These are phyloP conservation scores for Isabelozyma rhagii DNA, from an alignment of 805 yeast species.

Conservation along the genomic window DNA sequence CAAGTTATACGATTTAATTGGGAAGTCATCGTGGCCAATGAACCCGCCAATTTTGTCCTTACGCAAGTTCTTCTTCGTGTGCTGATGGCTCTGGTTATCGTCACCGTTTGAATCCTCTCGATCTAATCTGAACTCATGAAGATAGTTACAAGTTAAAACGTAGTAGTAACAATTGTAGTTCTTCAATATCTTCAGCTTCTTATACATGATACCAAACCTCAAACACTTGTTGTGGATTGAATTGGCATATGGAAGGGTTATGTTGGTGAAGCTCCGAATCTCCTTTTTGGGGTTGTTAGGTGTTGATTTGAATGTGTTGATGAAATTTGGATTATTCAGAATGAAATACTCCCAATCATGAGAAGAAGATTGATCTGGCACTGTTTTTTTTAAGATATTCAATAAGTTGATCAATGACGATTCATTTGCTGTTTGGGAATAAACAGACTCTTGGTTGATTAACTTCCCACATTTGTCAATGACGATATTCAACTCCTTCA, in stretches of 20 bases:
- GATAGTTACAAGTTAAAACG: slow-evolving; percentile 39
- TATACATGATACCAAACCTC: slow-evolving; percentile 39
- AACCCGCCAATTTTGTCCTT: slow-evolving; percentile 39
- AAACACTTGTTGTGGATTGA: slow-evolving; percentile 40
- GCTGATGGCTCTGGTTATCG: background rate
- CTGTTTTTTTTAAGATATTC: slow-evolving; percentile 20
- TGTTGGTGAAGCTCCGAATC: slow-evolving; percentile 44
- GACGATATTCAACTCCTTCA: slow-evolving; percentile 32
- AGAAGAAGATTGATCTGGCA: slow-evolving; percentile 16
- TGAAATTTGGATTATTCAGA: slow-evolving; percentile 49
- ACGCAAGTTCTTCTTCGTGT: slow-evolving; percentile 6
- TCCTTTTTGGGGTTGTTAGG: slow-evolving; percentile 45
- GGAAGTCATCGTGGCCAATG: slow-evolving; percentile 38
- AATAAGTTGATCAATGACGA: slow-evolving; percentile 17
- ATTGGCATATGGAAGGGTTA: slow-evolving; percentile 30
- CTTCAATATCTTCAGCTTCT: slow-evolving; percentile 39
- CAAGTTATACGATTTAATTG: slow-evolving; percentile 39
- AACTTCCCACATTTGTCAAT: slow-evolving; percentile 33
- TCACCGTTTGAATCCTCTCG: slow-evolving; percentile 8
- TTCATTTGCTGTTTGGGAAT: slow-evolving; percentile 2
- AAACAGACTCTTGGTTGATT: slow-evolving; percentile 18
- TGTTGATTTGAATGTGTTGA: slow-evolving; percentile 36
- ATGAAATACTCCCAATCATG: slow-evolving; percentile 40
- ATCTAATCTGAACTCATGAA: slow-evolving; percentile 41
- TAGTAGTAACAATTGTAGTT: slow-evolving; percentile 36